Evolutionary conservation across 2,329 filamentous ascomycete species (phyloP), one percentile per base, ranked within the genome.

Genomic region (Fusarium solani-melongenae): DNA sequence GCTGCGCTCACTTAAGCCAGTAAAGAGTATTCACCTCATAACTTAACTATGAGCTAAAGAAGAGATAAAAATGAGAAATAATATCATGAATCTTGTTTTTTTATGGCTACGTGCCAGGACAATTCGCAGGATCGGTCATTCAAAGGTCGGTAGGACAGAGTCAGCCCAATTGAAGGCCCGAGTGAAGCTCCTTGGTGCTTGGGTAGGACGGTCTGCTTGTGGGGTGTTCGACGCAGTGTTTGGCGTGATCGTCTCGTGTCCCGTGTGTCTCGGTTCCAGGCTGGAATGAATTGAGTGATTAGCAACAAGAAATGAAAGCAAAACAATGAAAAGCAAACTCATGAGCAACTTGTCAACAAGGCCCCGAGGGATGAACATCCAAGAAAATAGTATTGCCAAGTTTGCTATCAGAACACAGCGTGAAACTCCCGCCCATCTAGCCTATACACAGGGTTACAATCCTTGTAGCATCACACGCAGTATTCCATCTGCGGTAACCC

Each of bases 401-500:
- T 76, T 63, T 70, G 71, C 72, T 77, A 76, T 77, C 69, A 75
- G 74, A 78, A 76, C 65, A 77, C 72, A 72, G 69, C 69, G 63
- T 69, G 56, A 63, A 78, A 78, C 76, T 77, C 73, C 76, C 67
- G 64, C 72, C 73, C 75, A 75, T 71, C 68, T 76, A 78, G 67
- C 76, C 65, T 75, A 77, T 77, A 78, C 75, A 78, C 68, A 76
- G 73, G 71, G 76, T 75, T 74, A 70, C 76, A 76, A 64, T 77
- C 70, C 70, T 69, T 75, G 75, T 76, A 78, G 71, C 74, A 65
- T 72, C 64, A 53, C 68, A 67, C 70, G 71, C 73, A 75, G 71
- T 55, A 55, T 70, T 76, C 59, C 65, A 44, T 74, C 72, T 71
- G 74, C 66, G 64, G 44, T 64, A 69, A 75, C 72, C 72, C 72